A percentile compares a stretch with the other conserved stretches of the same genome.
Evolutionary conservation across 2,329 filamentous ascomycete species (phyloP).

Genomic region (Didymella exigua): DNA sequence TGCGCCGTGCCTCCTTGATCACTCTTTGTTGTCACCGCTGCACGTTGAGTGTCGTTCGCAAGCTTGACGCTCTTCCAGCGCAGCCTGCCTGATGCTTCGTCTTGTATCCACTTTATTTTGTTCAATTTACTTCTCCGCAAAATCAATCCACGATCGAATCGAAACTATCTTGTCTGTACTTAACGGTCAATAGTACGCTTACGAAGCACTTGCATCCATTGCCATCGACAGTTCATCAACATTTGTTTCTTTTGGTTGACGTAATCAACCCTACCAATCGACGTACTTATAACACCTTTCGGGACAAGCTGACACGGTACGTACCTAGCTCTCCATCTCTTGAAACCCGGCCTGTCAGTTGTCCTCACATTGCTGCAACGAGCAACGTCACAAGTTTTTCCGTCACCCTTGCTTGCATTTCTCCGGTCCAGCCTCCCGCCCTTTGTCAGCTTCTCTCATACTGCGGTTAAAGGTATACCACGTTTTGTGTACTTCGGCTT

Average conservation of each 20-base stretch:
- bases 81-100: constrained; percentile 17
- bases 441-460: constrained; percentile 4
- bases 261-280: constrained; percentile 27
- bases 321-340: constrained; percentile 34
- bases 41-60: constrained; percentile 23
- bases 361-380: constrained; percentile 37
- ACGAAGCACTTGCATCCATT: constrained; percentile 4
- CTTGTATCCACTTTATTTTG: constrained; percentile 28
- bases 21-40: constrained; percentile 27
- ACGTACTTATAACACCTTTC: constrained; percentile 31
- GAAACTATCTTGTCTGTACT: constrained; percentile 17
- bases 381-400: constrained; percentile 37
- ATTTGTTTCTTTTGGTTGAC: background rate
- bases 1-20: constrained; percentile 19
- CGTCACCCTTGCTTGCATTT: constrained; percentile 24
- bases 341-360: constrained; percentile 44
- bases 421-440: constrained; percentile 14
- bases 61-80: constrained; percentile 40
- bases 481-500: constrained; percentile 24
- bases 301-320: constrained; percentile 53
- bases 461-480: constrained; percentile 9
- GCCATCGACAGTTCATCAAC: background rate
- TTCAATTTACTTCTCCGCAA: constrained; percentile 21
- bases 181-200: constrained; percentile 17
- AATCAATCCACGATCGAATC: constrained; percentile 19